Evolutionary conservation across 257 asterid genomes (phyloP).

Genomic region (Solanum raphanifolium): DNA sequence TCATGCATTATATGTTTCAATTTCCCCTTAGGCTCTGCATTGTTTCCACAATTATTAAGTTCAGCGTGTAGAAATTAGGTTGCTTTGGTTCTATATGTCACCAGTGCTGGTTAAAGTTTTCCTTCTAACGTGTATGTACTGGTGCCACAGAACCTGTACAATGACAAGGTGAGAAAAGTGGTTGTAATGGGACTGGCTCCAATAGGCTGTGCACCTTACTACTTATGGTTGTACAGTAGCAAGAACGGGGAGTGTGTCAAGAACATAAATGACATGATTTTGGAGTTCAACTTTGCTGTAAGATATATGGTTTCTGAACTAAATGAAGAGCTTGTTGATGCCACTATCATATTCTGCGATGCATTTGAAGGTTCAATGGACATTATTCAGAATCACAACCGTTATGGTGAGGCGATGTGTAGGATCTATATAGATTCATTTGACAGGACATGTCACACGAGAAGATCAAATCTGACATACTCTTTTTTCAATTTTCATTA

Average conservation of each 20-base stretch:
- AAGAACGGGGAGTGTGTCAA: slow-evolving; percentile 49
- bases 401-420: slow-evolving; percentile 46
- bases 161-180: slow-evolving; percentile 65
- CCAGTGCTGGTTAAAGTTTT: background rate
- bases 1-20: background rate
- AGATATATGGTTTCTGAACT: slow-evolving; percentile 71
- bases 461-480: background rate
- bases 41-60: background rate
- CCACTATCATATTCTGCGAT: slow-evolving; percentile 70
- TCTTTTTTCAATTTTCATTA: background rate
- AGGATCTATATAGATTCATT: background rate
- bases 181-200: slow-evolving; percentile 95
- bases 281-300: slow-evolving; percentile 70
- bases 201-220: slow-evolving; percentile 81
- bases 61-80: background rate
- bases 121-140: background rate
- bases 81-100: background rate
- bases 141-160: slow-evolving; percentile 59
- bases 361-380: slow-evolving; percentile 86
- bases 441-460: background rate
- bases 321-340: slow-evolving; percentile 42
- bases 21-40: background rate
- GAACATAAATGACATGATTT: slow-evolving; percentile 61
- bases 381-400: slow-evolving; percentile 54
- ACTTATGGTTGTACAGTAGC: slow-evolving; percentile 53